Base-by-base conservation (phyloP, 208 protist genomes). In the Leptomonas seymouri region DNA sequence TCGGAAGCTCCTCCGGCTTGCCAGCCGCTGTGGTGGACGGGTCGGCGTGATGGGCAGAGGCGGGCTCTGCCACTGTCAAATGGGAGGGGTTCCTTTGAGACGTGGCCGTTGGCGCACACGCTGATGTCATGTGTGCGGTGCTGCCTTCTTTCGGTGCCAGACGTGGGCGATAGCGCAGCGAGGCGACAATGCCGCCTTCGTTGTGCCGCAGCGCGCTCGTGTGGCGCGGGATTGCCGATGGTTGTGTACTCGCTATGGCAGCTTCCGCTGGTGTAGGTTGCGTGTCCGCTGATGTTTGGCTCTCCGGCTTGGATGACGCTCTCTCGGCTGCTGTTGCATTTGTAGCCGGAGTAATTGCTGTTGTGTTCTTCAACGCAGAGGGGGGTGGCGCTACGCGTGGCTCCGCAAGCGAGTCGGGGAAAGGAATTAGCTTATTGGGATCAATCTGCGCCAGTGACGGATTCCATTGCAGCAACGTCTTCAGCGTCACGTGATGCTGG, bases 371-470 rank as follows among this genome's bases (percentile, higher is more conserved):
- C n/a, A 34, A 21, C 44, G 50, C n/a, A n/a, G 34, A 39, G 31
- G 34, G 48, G 63, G 0, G 75, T 58, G n/a, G n/a, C n/a, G n/a
- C n/a, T n/a, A n/a, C n/a, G n/a, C n/a, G n/a, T n/a, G n/a, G n/a
- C 34, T 64, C 31, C 1, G 48, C 27, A 21, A 75, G 27, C 12
- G 67, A 42, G 7, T 18, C 45, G 0, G 60, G 55, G 11, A 45
- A 45, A 2, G 85, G 74, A 15, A 87, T 55, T 11, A 62, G 8
- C n/a, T 72, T 70, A 50, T 78, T 56, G 41, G 56, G 56, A 21
- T 61, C 76, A 42, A 76, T 70, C 25, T 54, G 25, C 3, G 62
- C 51, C 44, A 90, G 76, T 15, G 78, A 51, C 8, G 85, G 81
- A 44, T 86, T 90, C 51, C 70, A 51, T 49, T 68, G 45, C 18